These are phyloP conservation scores for Endothia cerciana DNA, from an alignment of 2,329 filamentous ascomycete species.

Conservation along the genomic window DNA sequence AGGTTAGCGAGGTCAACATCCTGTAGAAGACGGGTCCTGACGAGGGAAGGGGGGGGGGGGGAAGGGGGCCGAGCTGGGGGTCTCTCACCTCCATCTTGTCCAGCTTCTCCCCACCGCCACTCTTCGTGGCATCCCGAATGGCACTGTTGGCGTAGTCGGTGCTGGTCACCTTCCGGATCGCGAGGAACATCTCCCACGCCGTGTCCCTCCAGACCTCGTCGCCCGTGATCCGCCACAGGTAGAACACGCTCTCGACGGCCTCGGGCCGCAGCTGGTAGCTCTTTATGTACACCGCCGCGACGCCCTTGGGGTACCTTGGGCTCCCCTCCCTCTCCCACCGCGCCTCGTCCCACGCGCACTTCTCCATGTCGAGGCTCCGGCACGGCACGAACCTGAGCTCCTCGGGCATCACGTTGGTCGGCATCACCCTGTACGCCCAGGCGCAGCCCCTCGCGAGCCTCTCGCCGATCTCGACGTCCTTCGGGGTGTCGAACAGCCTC, in stretches of 20 bases:
- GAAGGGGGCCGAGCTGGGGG: too few species aligned
- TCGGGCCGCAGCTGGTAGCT: constrained; percentile 52
- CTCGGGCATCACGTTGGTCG: constrained; percentile 60
- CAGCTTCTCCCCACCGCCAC: constrained; percentile 43
- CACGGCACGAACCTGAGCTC: constrained; percentile 42
- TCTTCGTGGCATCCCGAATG: constrained; percentile 44
- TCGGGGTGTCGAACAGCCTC: constrained; percentile 40
- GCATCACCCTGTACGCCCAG: constrained; percentile 56
- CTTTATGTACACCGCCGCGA: constrained; percentile 54
- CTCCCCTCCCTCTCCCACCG: constrained; percentile 36
- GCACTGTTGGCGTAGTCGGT: constrained; percentile 49
- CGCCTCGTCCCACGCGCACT: constrained; percentile 58
- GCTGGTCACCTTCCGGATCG: constrained; percentile 46
- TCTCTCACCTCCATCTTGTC: constrained; percentile 47
- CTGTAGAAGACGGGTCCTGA: neutral
- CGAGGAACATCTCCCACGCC: constrained; percentile 54
- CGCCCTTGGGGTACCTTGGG: constrained; percentile 54
- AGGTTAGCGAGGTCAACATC: neutral
- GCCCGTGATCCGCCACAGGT: constrained; percentile 56
- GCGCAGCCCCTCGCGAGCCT: constrained; percentile 57
- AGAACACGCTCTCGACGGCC: constrained; percentile 57
- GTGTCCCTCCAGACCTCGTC: constrained; percentile 47
- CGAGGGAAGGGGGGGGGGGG: too few species aligned
- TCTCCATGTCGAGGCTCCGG: constrained; percentile 40
- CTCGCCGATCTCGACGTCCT: constrained; percentile 49